These are phyloP conservation scores for Phaeosphaeriaceae sp. DNA, from an alignment of 2,329 filamentous ascomycete genomes.

Conservation along the genomic window DNA sequence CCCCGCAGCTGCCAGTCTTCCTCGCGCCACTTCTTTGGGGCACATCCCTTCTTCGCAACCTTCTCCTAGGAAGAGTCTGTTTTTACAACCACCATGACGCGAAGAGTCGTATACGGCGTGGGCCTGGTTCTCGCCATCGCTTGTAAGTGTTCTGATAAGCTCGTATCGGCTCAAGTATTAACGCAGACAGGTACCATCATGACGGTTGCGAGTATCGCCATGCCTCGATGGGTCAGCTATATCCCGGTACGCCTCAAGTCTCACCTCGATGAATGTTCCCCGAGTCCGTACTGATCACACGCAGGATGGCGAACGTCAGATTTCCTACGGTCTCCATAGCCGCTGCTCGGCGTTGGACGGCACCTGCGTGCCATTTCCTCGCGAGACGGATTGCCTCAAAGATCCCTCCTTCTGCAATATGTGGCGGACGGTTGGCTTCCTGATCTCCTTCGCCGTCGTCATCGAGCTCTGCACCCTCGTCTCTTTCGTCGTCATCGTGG, in stretches of 20 bases:
- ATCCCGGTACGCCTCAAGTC: slow-evolving; percentile 49
- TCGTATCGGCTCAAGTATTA: slow-evolving; percentile 14
- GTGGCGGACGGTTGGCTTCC: slow-evolving; percentile 88
- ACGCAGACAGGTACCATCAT: slow-evolving; percentile 68
- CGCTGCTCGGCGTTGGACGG: slow-evolving; percentile 77
- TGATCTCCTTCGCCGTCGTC: slow-evolving; percentile 86
- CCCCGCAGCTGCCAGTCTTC: slow-evolving; percentile 5
- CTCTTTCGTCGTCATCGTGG: slow-evolving; percentile 77
- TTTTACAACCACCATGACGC: slow-evolving; percentile 51
- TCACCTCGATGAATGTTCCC: neutral
- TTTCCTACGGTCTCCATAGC: slow-evolving; percentile 77
- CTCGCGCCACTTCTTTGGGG: slow-evolving; percentile 11
- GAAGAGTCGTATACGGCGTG: slow-evolving; percentile 58
- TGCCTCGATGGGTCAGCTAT: slow-evolving; percentile 76
- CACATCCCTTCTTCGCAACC: neutral
- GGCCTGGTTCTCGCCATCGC: slow-evolving; percentile 57
- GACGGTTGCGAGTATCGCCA: slow-evolving; percentile 73
- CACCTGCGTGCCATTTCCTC: slow-evolving; percentile 72
- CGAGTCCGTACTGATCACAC: slow-evolving; percentile 11
- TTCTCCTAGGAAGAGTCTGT: neutral
- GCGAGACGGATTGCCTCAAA: slow-evolving; percentile 70
- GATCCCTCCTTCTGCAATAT: slow-evolving; percentile 84
- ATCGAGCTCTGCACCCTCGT: slow-evolving; percentile 82
- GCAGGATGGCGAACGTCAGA: slow-evolving; percentile 44
- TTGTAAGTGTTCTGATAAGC: slow-evolving; percentile 35